Evolutionary conservation across 495 filamentous ascomycete genomes (phyloP), one percentile per base, ranked within the genome.

Genomic region (Stereocaulon alpinum): DNA sequence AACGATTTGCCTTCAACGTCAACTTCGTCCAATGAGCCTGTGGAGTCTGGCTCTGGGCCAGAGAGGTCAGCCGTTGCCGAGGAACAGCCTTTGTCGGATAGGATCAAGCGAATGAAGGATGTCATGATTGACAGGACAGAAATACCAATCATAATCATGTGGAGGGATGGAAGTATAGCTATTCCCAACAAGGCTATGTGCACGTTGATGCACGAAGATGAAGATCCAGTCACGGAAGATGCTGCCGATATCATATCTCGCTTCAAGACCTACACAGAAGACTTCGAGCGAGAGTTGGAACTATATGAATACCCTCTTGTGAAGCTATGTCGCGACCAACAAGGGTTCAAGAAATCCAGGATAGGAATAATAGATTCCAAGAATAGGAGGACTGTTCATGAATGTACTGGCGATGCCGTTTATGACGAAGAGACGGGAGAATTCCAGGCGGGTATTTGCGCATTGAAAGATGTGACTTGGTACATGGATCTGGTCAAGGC

Each of bases 111-210:
- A 51, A 78, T 89, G 74, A 87, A 87, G 64, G 86, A 88, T 71
- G 82, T 83, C 12, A 76, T 88, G 30, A 70, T 88, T 6, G 82
- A 88, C 62, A 80, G 78, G 41, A 84, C 84, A 50, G 77, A 82
- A 55, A 79, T 84, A 47, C 84, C 86, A 10, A 80, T 86, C 18
- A 73, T 87, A 27, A 81, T 83, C 15, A 81, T 87, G 80, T 88
- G 84, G 86, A 80, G 82, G 61, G 86, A 89, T 62, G 79, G 80
- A 41, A 83, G 80, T 50, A 75, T 87, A 29, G 80, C 77, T 3
- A 75, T 86, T 49, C 77, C 82, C 15, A 89, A 89, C 61, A 76
- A 72, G 64, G 84, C 84, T 27, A 76, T 81, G 4, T 72, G 79
- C 27, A 67, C 74, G 11, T 71, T 88, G 4, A 75, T 82, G 58